Base-by-base conservation (phyloP, 352 stramenopile species). In the Paralagenidium karlingii region DNA sequence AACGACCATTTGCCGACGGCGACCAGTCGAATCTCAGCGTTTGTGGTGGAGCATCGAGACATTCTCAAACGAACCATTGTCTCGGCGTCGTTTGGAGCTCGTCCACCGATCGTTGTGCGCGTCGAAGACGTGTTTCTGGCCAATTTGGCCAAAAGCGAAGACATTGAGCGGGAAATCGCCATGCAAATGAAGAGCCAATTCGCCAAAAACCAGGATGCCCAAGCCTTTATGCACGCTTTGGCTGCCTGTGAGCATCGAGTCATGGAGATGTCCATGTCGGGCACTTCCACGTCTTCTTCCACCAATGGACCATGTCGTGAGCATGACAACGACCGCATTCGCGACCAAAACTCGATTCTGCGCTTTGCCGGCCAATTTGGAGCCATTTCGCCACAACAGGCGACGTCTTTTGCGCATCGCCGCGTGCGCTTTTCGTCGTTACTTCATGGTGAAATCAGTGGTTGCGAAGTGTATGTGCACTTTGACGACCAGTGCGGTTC, bases 401-500 rank as follows among this genome's bases (percentile, higher is more conserved):
- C 52, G 18, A 24, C 47, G 2, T 41, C 22, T n/a, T 33, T 21
- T 2, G 48, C 45, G 21, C 36, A 50, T 34, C 57, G 55, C 31
- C 63, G 57, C 42, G 49, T 47, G 16, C 51, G 58, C 10, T 69
- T 49, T 43, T 71, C 64, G 12, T 67, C 64, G 18, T 45, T 63
- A 13, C 44, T 74, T 4, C 53, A 65, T 24, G 55, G 58, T 5
- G 55, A 68, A 16, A 49, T 77, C 24, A 77, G 64, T 28, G 51
- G 58, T 4, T 77, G 64, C 27, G 58, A 73, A 29, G 55, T 77
- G 18, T 67, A 70, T 29, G 64, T 77, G 15, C 64, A 77, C 42
- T 77, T 77, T 41, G 64, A 77, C 24, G 55, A 64, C 34, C 58
- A 77, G 30, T 53, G 58, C 19, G 48, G 60, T 3, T 58, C 58